Conservation (phyloP, 2,329 filamentous ascomycete species). For the Colletotrichum tamarilloi region DNA sequence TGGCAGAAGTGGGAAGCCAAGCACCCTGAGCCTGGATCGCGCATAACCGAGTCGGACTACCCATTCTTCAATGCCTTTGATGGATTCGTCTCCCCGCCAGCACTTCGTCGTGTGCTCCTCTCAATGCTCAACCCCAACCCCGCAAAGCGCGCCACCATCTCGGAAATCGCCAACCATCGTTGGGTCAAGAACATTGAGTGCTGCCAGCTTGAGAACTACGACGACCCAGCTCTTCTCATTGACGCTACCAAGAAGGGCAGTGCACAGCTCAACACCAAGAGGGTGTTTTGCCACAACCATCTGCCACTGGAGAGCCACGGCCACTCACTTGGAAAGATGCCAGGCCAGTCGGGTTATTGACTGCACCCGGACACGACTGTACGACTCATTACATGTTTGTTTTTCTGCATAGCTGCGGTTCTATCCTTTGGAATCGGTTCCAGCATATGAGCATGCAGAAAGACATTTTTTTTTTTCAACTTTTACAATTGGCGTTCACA, state of each 20-base stretch:
- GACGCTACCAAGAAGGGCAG: constrained; percentile 69
- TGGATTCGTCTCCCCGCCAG: constrained; percentile 71
- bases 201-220: constrained; percentile 78
- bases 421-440: constrained; percentile 18
- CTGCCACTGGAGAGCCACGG: constrained; percentile 59
- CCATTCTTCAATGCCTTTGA: constrained; percentile 76
- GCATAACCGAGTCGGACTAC: constrained; percentile 68
- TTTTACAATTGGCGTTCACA: constrained; percentile 22
- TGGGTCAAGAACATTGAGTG: constrained; percentile 82
- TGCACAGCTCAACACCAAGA: constrained; percentile 55
- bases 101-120: constrained; percentile 77
- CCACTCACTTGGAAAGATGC: constrained; percentile 66
- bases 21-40: constrained; percentile 53
- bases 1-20: constrained; percentile 76
- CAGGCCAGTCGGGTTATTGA: constrained; percentile 65
- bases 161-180: constrained; percentile 75
- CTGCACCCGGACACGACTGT: constrained; percentile 25
- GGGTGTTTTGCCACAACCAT: constrained; percentile 70
- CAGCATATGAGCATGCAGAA: not conserved
- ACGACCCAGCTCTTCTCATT: constrained; percentile 70
- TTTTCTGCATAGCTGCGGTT: constrained; percentile 32
- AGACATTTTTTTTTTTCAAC: not conserved
- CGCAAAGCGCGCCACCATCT: constrained; percentile 74
- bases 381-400: constrained; percentile 28
- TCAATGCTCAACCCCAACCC: constrained; percentile 88